Evolutionary conservation across 495 filamentous ascomycete genomes (phyloP), one percentile per base, ranked within the genome.

Genomic region (Aspergillus cristatus): DNA sequence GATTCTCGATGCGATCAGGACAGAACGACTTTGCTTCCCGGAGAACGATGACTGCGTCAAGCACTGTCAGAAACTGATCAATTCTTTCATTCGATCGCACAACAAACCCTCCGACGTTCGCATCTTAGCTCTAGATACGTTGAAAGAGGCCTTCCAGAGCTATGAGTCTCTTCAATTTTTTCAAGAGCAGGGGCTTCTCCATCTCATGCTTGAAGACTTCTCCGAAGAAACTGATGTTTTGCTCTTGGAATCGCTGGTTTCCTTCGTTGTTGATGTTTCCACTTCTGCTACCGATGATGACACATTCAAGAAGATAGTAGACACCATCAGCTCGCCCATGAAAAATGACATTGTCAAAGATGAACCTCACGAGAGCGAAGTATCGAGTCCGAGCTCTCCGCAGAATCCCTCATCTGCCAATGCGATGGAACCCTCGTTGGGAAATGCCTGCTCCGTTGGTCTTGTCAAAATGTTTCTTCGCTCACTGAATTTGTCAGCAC

Each of bases 31-130:
- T 38, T 85, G 82, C 43, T 81, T 78, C 40, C 86, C 84, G 16
- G 84, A 79, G 3, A 78, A 78, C 50, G 54, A 62, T 11, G 55
- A 72, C 7, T 94, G 85, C 81, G 63, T 80, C 20, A 59, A 62
- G 4, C 79, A 84, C 43, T 72, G 79, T 16, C 70, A 58, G 16
- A 60, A 69, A 6, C 60, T 91, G 1, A 62, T 87, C 34, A 65
- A 74, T 17, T 67, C 72, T 8, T 81, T 94, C 45, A 74, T 89
- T 35, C 72, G 69, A 25, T 71, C 82, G 45, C 70, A 64, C 10
- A 68, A 54, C 35, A 77, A 86, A 33, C 68, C 77, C 16, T 71
- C 79, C 1, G 68, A 77, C 28, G 74, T 86, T 39, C 80, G 87
- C 12, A 63, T 84, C 8, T 64, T 74, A 14, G 80, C 83, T 25